Evolutionary conservation across 805 yeast genomes (phyloP), one percentile per base, ranked within the genome.

Genomic region (Schizosaccharomyces pombe): DNA sequence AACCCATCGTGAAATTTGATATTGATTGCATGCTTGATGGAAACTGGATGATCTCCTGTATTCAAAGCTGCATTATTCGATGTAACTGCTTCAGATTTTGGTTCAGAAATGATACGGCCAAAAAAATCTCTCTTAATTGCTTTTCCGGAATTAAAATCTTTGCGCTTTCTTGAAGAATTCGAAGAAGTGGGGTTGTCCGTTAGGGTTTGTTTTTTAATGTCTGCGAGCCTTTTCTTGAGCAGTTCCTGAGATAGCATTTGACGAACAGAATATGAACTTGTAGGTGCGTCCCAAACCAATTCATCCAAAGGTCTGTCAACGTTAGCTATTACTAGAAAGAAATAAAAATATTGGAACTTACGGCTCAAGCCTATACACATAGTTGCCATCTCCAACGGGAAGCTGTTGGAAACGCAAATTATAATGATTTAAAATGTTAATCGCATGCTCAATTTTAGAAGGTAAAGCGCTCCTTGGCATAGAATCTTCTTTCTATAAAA

Each of bases 1-100:
- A 79, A 85, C 1, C 95, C 95, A 65, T 85, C 94, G 59, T 84
- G 83, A 62, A 80, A 85, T 62, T 81, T 84, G 14, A 85, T 80
- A 94, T 94, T 85, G 53, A 75, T 71, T 60, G 51, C 52, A 9
- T 56, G 57, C 43, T 37, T 24, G 5, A 24, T 16, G 22, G 43
- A 11, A 8, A 37, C 22, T 37, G 43, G 43, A 4, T 19, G 22
- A 2, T 11, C 26, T 30, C 24, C 11, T 55, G 56, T 34, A 28
- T 30, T 43, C n/a, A n/a, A n/a, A n/a, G n/a, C n/a, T n/a, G n/a
- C n/a, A n/a, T n/a, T n/a, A n/a, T n/a, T n/a, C n/a, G n/a, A n/a
- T n/a, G 24, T 30, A 32, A 19, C 54, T 2, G 24, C 22, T n/a
- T 34, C 51, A 12, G 1, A 16, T 33, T 14, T 28, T 47, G 47